Base-by-base conservation (phyloP, 148 eudicot species). In the Polygonum aviculare region DNA sequence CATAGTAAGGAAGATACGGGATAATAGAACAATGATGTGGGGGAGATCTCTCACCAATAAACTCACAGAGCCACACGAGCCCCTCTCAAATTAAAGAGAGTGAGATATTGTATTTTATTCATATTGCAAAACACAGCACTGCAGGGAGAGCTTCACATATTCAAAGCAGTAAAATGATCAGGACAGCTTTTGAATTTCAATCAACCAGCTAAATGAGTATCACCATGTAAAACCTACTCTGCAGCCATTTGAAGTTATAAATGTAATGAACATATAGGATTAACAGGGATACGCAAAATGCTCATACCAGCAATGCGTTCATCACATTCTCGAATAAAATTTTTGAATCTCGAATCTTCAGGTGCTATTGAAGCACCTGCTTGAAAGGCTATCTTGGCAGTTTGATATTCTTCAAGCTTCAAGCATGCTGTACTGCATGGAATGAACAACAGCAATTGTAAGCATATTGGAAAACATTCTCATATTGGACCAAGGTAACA, bases 351-450 rank as follows among this genome's bases (percentile, higher is more conserved):
- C 31, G 90, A 79, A 65, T 93, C 95, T 69, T 62, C 86, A 12
- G 90, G 89, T 44, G 97, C 91, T 76, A 96, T 80, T 75, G 87
- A 80, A 62, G 90, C 87, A 76, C 99, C 99, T 39, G 85, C 80
- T 83, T 88, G 91, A 55, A 93, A 83, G 45, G 99, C 94, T 62
- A 82, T 74, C 87, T 91, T 96, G 4, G 98, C 98, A 81, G 98
- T 91, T 80, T 93, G 88, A 72, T 93, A 96, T 59, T 93, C 98
- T 84, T 96, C 98, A 75, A 96, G 98, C 87, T 91, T 88, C 74
- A 96, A 74, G 75, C 94, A 91, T 3, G 99, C 99, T 55, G 77
- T 74, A 48, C 99, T 96, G 86, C 21, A 79, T 74, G 44, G 5
- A 38, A 67, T 16, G 45, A 67, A 35, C 21, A 67, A 11, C 72